These are phyloP conservation scores for Gnomoniopsis smithogilvyi DNA, from an alignment of 2,329 filamentous ascomycete genomes.

Conservation along the genomic window DNA sequence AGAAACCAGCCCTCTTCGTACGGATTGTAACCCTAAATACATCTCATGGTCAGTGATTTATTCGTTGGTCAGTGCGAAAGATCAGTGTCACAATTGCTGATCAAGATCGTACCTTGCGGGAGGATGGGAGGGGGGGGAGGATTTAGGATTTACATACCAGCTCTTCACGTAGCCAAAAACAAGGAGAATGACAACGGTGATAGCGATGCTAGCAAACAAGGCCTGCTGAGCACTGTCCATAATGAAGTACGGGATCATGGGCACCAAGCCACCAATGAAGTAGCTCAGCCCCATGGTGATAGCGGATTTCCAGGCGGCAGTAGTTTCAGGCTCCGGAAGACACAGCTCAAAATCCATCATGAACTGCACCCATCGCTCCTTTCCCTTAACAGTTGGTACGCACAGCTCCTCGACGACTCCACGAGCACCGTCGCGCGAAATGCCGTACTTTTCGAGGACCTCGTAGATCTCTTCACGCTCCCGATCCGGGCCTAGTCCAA, in stretches of 20 bases:
- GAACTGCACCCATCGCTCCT: constrained; percentile 51
- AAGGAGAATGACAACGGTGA: constrained; percentile 60
- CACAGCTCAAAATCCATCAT: constrained; percentile 58
- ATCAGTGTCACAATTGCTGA: background rate
- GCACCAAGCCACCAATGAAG: constrained; percentile 68
- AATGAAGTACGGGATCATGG: constrained; percentile 68
- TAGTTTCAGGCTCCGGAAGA: constrained; percentile 41
- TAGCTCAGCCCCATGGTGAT: constrained; percentile 67
- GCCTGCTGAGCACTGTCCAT: constrained; percentile 42
- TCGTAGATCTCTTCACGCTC: constrained; percentile 48
- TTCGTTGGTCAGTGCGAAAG: constrained; percentile 3
- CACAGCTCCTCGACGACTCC: constrained; percentile 49
- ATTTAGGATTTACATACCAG: constrained; percentile 24
- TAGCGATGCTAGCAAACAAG: constrained; percentile 55
- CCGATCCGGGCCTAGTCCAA: constrained; percentile 29
- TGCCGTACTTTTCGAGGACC: constrained; percentile 41
- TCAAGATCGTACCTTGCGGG: no score
- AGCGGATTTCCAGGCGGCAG: constrained; percentile 52
- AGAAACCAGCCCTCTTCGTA: constrained; percentile 50
- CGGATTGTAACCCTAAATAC: constrained; percentile 37
- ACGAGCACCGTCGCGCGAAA: constrained; percentile 39
- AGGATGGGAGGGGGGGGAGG: background rate
- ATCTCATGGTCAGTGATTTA: background rate
- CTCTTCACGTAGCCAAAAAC: constrained; percentile 66
- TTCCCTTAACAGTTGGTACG: constrained; percentile 28